These are phyloP conservation scores for Podaxis carcinomalis DNA, from an alignment of 768 basidiomycete species.

Conservation along the genomic window DNA sequence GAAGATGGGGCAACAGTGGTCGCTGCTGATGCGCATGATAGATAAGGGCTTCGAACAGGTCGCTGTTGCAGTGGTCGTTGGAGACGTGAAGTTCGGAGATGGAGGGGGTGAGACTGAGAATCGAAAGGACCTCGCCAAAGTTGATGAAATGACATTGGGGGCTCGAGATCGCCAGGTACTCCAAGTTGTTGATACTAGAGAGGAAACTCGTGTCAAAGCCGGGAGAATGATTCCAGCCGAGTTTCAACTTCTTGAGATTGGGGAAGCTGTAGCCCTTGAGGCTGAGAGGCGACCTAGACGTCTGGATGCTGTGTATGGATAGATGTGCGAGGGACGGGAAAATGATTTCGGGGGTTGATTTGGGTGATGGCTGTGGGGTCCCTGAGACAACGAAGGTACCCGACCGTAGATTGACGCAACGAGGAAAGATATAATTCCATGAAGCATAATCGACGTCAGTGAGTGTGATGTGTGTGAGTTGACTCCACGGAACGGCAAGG, in stretches of 20 bases:
- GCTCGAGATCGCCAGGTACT: constrained; percentile 1
- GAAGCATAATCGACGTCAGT: constrained; percentile 1
- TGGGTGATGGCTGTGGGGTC: background rate
- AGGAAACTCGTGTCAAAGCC: constrained; percentile 5
- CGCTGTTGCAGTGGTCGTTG: background rate
- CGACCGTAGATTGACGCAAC: background rate
- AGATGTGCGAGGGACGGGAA: background rate
- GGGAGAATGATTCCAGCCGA: constrained; percentile 3
- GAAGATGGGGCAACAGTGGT: background rate
- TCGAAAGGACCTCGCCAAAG: background rate
- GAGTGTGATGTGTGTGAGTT: constrained; percentile 8
- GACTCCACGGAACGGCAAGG: background rate
- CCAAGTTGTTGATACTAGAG: background rate
- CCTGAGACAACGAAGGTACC: constrained; percentile 7
- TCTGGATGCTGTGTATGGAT: constrained; percentile 1
- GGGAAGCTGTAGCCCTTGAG: constrained; percentile 5
- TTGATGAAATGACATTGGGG: background rate
- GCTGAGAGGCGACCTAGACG: background rate
- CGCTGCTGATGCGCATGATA: constrained; percentile 4
- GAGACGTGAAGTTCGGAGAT: background rate
- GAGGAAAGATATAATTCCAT: background rate
- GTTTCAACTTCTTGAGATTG: background rate
- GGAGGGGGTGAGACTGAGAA: background rate
- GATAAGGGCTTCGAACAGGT: constrained; percentile 2
- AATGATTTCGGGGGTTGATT: background rate